These are phyloP conservation scores for Hericium rajendrae DNA, from an alignment of 768 basidiomycete species.

Conservation along the genomic window DNA sequence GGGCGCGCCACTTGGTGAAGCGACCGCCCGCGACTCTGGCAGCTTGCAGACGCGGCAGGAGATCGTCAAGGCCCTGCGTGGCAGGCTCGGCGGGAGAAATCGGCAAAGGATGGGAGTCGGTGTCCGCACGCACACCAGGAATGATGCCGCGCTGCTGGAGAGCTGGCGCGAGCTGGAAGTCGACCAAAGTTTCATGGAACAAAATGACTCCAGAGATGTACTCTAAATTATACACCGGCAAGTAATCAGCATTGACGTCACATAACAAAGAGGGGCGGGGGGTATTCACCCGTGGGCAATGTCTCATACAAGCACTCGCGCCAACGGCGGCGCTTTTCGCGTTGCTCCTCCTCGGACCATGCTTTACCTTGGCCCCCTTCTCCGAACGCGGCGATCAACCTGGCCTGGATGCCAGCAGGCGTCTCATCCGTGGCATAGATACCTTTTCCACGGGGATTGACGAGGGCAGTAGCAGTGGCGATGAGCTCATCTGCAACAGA, in stretches of 20 bases:
- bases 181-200: constrained; percentile 37
- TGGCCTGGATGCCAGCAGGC: constrained; percentile 31
- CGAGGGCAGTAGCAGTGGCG: constrained; percentile 32
- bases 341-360: constrained; percentile 27
- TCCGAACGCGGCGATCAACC: constrained; percentile 29
- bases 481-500: constrained; percentile 34
- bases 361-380: constrained; percentile 17
- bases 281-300: constrained; percentile 28
- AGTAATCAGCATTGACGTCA: background rate
- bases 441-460: constrained; percentile 39
- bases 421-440: constrained; percentile 48
- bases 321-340: constrained; percentile 33
- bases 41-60: constrained; percentile 32
- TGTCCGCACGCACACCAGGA: constrained; percentile 41
- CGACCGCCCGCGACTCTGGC: constrained; percentile 36
- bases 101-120: constrained; percentile 36
- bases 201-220: constrained; percentile 44
- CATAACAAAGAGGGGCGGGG: background rate
- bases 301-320: constrained; percentile 34
- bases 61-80: constrained; percentile 40
- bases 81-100: constrained; percentile 35
- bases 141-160: constrained; percentile 37
- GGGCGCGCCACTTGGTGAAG: constrained; percentile 44
- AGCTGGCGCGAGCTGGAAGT: constrained; percentile 38
- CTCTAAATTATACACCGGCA: constrained; percentile 15